Evolutionary conservation across 306 rosid species (phyloP), one percentile per base, ranked within the genome.

Genomic region (Hylodesmum podocarpum): DNA sequence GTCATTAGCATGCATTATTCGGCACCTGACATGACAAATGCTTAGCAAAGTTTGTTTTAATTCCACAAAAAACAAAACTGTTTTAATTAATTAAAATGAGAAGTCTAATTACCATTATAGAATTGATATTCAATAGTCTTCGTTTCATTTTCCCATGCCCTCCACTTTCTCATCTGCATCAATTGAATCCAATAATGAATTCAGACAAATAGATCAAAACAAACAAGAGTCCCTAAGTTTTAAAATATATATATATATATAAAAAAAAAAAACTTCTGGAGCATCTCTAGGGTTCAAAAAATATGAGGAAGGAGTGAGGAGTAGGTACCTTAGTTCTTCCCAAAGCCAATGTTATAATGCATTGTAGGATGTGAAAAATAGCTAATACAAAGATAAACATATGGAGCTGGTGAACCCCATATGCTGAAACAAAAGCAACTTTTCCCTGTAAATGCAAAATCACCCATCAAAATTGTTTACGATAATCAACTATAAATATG

Each of bases 371-470:
- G 66, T 95, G 98, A 80, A 81, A 84, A 49, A 80, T 6, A 10
- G 97, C 99, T 4, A 95, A 66, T 41, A 81, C 84, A 75, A 95
- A 92, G 69, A 95, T 95, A 86, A 95, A 95, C 5, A 92, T 46
- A 53, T 95, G 98, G 53, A 95, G 96, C 86, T 95, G 89, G 76
- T 95, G 98, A 82, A 92, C 88, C 27, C 88, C 98, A 79, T 95
- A 92, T n/a, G 94, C 89, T 4, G 98, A 85, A 58, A 95, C 81
- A 13, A 83, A 68, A 40, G 86, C 86, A 40, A 83, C 74, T 79
- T 83, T 74, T 8, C 58, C 83, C 86, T 83, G 76, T 37, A 77
- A 62, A 70, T 75, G 4, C 13, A 64, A 22, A 74, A 78, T 15
- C 25, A 58, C 33, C 41, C 40, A 21, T 69, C 51, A 68, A n/a